A percentile compares a stretch with the other conserved stretches of the same genome.
Evolutionary conservation across 2,329 filamentous ascomycete species (phyloP).

Genomic region (Fusarium brachygibbosum): DNA sequence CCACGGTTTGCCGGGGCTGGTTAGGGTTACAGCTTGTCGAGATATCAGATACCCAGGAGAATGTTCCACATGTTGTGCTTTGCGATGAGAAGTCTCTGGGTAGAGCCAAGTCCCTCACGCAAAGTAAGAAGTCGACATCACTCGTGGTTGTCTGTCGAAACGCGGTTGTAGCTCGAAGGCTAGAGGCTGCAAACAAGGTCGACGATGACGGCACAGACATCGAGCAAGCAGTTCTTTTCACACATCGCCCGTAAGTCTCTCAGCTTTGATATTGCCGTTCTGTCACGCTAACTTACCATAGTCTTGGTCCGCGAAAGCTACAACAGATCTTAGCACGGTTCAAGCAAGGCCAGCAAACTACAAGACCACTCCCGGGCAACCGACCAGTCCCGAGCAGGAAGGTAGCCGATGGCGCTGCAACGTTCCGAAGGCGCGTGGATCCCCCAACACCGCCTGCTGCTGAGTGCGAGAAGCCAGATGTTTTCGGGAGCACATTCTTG

Average conservation of each 20-base stretch:
- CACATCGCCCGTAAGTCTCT: neutral
- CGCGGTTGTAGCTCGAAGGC: neutral
- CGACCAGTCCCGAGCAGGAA: neutral
- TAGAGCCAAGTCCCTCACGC: neutral
- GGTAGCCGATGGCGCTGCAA: too few species aligned
- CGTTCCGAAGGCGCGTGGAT: too few species aligned
- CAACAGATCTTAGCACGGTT: neutral
- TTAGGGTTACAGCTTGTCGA: neutral
- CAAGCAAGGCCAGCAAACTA: neutral
- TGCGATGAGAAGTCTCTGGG: neutral
- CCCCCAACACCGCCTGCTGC: neutral
- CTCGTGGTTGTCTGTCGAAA: neutral
- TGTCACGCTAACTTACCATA: neutral
- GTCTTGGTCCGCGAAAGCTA: neutral
- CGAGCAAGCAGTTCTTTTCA: neutral
- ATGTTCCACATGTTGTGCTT: neutral
- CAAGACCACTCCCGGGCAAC: too few species aligned
- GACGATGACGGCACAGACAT: accelerated
- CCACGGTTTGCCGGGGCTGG: neutral
- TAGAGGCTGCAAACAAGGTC: neutral
- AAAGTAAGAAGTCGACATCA: neutral
- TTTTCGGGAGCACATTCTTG: too few species aligned
- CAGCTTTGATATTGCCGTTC: too few species aligned
- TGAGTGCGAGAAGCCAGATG: neutral
- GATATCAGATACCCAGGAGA: accelerated